phyloP scores from a whole-genome alignment of 2,329 filamentous ascomycete genomes.

The Trichothecium sympodiale region DNA sequence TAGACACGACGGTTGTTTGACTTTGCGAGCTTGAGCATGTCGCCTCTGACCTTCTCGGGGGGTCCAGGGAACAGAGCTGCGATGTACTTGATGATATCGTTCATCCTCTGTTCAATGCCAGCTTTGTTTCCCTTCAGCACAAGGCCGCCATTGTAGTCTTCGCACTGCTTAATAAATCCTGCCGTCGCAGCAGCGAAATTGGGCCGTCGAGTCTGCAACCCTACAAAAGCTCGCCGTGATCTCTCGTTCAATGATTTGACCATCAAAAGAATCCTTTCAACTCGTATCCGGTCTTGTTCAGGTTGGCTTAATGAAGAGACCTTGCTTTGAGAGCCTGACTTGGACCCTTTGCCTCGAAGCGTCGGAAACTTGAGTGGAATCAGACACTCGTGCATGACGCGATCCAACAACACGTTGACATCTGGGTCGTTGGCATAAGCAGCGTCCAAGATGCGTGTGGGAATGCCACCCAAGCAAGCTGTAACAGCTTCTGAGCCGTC shows the following conservation, averaged over 20 bases:
- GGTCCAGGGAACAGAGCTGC: conserved; percentile 68
- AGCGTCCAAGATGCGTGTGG: conserved; percentile 73
- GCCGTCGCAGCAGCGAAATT: conserved; percentile 63
- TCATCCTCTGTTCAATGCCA: conserved; percentile 54
- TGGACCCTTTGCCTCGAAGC: conserved; percentile 46
- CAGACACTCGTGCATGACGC: conserved; percentile 75
- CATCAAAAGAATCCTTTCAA: conserved; percentile 73
- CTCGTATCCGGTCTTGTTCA: conserved; percentile 67
- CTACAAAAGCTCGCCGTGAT: conserved; percentile 80
- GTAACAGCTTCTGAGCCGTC: conserved; percentile 68
- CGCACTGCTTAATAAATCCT: conserved; percentile 72
- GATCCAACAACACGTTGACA: conserved; percentile 73
- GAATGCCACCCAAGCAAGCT: conserved; percentile 67
- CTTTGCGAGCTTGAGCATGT: conserved; percentile 85
- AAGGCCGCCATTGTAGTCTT: conserved; percentile 81
- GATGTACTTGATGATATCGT: conserved; percentile 62
- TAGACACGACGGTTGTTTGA: conserved; percentile 83
- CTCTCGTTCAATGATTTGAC: conserved; percentile 66
- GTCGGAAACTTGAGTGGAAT: conserved; percentile 83
- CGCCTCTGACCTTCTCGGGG: conserved; percentile 51
- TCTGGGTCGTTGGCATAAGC: conserved; percentile 86
- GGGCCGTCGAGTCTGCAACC: conserved; percentile 68
- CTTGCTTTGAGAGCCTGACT: conserved; percentile 36
- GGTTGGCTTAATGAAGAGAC: conserved; percentile 30
- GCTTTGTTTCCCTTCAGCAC: conserved; percentile 46